These are phyloP conservation scores for Globisporangium radiosum DNA, from an alignment of 352 stramenopile species.

Conservation along the genomic window DNA sequence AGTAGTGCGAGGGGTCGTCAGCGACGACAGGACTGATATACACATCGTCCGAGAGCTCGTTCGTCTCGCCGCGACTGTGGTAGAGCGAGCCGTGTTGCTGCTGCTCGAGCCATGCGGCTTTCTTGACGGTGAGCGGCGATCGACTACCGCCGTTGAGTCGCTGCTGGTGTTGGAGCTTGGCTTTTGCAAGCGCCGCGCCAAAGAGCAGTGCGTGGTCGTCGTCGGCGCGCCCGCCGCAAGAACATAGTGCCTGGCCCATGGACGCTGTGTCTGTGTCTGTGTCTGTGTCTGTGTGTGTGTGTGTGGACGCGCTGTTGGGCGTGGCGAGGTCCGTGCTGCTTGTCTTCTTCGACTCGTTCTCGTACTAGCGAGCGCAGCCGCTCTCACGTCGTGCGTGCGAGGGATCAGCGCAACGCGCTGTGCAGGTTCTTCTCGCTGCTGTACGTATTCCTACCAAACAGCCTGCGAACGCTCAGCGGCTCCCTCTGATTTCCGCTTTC, in stretches of 20 bases:
- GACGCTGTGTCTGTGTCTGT: not conserved
- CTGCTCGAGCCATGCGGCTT: conserved; percentile 8
- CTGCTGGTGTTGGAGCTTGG: conserved; percentile 33
- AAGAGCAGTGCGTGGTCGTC: conserved; percentile 21
- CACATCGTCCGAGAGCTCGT: conserved; percentile 44
- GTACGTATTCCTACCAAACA: too few species aligned
- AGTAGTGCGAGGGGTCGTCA: conserved; percentile 12
- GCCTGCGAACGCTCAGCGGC: too few species aligned
- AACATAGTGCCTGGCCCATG: conserved; percentile 50
- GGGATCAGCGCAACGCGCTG: too few species aligned
- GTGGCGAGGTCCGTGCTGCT: too few species aligned
- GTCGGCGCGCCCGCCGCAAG: conserved; percentile 34
- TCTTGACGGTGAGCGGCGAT: conserved; percentile 9
- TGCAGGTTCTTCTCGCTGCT: too few species aligned
- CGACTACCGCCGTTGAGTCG: conserved; percentile 11
- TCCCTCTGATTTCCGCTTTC: too few species aligned
- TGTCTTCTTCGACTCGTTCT: too few species aligned
- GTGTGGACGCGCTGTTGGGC: too few species aligned
- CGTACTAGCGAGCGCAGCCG: too few species aligned
- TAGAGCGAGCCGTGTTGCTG: conserved; percentile 31
- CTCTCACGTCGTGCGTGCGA: too few species aligned
- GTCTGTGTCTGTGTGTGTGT: not conserved
- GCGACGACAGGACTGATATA: conserved; percentile 15
- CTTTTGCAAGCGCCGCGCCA: conserved; percentile 16
- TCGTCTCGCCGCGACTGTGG: conserved; percentile 47